These are phyloP conservation scores for Lactarius hengduanensis DNA, from an alignment of 768 basidiomycete genomes.

Conservation along the genomic window DNA sequence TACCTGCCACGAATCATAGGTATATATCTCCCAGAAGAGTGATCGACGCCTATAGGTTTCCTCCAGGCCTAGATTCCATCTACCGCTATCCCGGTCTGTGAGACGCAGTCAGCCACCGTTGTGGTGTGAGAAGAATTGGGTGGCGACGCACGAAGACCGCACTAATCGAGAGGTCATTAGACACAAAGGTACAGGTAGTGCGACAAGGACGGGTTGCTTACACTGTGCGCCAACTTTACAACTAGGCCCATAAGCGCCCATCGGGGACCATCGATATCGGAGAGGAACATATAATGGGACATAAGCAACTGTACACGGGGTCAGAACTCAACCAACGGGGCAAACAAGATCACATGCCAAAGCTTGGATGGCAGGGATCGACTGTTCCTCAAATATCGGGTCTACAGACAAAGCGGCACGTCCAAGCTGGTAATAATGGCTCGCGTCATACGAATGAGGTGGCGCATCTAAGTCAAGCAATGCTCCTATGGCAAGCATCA, in stretches of 20 bases:
- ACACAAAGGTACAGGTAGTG: constrained; percentile 28
- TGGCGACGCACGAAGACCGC: constrained; percentile 48
- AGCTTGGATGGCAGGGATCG: constrained; percentile 62
- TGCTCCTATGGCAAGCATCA: constrained; percentile 63
- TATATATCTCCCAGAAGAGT: constrained; percentile 63
- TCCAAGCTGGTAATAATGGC: constrained; percentile 58
- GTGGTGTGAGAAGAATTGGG: constrained; percentile 43
- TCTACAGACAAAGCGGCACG: constrained; percentile 60
- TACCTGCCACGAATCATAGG: constrained; percentile 73
- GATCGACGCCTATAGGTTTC: constrained; percentile 60
- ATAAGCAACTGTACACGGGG: constrained; percentile 50
- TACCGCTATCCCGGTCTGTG: constrained; percentile 64
- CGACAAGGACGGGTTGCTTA: constrained; percentile 36
- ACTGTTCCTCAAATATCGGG: constrained; percentile 63
- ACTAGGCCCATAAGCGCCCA: constrained; percentile 72
- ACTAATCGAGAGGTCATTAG: constrained; percentile 23
- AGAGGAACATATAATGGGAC: constrained; percentile 48
- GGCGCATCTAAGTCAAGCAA: constrained; percentile 59
- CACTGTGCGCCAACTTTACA: constrained; percentile 68
- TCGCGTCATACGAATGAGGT: constrained; percentile 53
- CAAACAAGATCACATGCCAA: constrained; percentile 44
- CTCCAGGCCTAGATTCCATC: constrained; percentile 56
- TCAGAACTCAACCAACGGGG: constrained; percentile 27
- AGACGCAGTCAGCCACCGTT: constrained; percentile 21
- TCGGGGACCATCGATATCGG: constrained; percentile 53